A percentile compares a stretch with the other conserved stretches of the same genome.
Conservation (phyloP, 345 rosid genomes). For the Moricandia moricandioides region DNA sequence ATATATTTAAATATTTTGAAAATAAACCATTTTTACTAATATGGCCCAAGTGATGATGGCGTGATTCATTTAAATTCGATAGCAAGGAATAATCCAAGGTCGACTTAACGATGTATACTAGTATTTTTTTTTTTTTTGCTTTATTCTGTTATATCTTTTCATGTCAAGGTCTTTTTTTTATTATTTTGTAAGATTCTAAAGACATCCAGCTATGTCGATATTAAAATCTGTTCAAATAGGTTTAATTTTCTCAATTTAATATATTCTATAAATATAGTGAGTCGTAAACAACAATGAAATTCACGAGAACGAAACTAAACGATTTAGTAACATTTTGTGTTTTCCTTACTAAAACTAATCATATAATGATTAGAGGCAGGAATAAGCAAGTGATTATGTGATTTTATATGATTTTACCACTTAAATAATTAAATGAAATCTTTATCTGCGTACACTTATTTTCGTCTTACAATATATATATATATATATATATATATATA, state of each 20-base stretch:
- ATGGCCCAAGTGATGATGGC: slow-evolving; percentile 24
- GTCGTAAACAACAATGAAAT: background rate
- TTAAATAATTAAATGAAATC: background rate
- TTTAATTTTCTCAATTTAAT: background rate
- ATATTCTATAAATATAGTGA: background rate
- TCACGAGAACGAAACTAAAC: background rate
- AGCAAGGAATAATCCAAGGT: slow-evolving; percentile 2
- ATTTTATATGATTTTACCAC: background rate
- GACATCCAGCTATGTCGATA: background rate
- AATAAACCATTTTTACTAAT: background rate
- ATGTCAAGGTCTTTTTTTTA: background rate
- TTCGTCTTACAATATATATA: background rate
- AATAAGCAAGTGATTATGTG: background rate
- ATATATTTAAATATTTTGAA: background rate
- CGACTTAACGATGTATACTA: background rate
- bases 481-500: too few relatives aligned
- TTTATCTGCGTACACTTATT: background rate
- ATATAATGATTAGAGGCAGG: background rate
- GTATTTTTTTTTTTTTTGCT: background rate
- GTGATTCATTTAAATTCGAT: slow-evolving; percentile 19
- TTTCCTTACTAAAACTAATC: background rate
- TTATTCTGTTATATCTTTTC: background rate
- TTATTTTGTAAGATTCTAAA: background rate
- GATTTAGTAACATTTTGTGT: background rate
- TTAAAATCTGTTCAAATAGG: background rate